A percentile compares a stretch with the other conserved stretches of the same genome.
Conservation (phyloP, 805 yeast genomes). For the Metschnikowia drakensbergensis region DNA sequence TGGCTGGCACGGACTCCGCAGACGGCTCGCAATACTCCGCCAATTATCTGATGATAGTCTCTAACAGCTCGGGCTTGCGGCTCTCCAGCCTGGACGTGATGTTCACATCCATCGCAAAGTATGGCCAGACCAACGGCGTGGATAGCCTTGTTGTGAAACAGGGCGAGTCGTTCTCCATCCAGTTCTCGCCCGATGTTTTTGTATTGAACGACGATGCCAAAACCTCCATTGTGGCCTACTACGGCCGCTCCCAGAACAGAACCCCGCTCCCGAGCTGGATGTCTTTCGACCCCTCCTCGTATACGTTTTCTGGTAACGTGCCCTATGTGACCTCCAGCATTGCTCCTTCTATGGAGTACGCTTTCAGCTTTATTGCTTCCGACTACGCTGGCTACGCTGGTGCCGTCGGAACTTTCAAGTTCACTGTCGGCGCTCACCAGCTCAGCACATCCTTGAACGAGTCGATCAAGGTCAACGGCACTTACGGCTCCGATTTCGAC, state of each 20-base stretch:
- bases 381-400: constrained; percentile 75
- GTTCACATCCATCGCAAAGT: constrained; percentile 50
- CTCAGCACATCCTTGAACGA: constrained; percentile 63
- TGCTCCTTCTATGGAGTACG: constrained; percentile 79
- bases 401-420: constrained; percentile 61
- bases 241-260: constrained; percentile 77
- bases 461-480: constrained; percentile 60
- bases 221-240: constrained; percentile 57
- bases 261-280: constrained; percentile 93
- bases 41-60: constrained; percentile 57
- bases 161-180: constrained; percentile 59
- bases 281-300: constrained; percentile 54
- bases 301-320: constrained; percentile 80
- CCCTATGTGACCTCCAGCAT: constrained; percentile 81
- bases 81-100: constrained; percentile 42
- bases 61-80: constrained; percentile 52
- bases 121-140: constrained; percentile 74
- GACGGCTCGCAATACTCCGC: constrained; percentile 45
- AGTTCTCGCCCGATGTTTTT: constrained; percentile 63
- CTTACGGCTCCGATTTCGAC: constrained; percentile 52
- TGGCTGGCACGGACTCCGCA: constrained; percentile 63
- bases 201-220: constrained; percentile 39
- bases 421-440: constrained; percentile 85
- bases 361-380: constrained; percentile 71
- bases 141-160: constrained; percentile 73